Base-by-base conservation (phyloP, 2,329 filamentous ascomycete species). In the Simplicillium sp. region DNA sequence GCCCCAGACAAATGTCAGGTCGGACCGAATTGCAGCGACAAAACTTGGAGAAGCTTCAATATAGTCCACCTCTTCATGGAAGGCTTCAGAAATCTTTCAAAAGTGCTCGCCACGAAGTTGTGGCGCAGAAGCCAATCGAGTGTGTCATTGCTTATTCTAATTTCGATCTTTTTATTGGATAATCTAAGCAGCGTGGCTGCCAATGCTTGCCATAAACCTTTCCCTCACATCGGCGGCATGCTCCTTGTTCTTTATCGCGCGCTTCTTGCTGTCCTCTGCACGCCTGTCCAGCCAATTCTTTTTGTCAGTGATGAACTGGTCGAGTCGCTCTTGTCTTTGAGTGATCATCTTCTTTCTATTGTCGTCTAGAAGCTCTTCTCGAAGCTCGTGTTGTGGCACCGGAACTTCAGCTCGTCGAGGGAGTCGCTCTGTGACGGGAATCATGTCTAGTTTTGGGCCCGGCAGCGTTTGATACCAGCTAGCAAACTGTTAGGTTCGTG, bases 381-480 rank as follows among this genome's bases (percentile, higher is more conserved):
- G 34, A 11, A 36, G 11, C 16, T 36, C 11, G 34, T 36, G 34
- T 6, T 11, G 5, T n/a, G 34, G 34, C 9, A 11, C 11, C 6
- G 34, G 11, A 36, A 36, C 34, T 31, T 41, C 34, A 12, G 34
- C 39, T 31, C 39, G 20, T 37, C 43, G 45, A 11, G 47, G 47
- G n/a, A 53, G 42, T 17, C 50, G 48, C 42, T 48, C 14, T 35
- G 47, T 45, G 11, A 52, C 51, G 1, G 56, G 54, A 4, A 48
- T 43, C 5, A 58, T 56, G 3, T 56, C 49, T 1, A 56, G 45
- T 43, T 52, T 52, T 3, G 54, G 55, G 2, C 53, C 54, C 2
- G 54, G 55, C 13, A 59, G 43, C 2, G 54, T 59, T 44, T 57
- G 54, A 38, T 58, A 59, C 55, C 56, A 58, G 37, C 34, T 36